A percentile compares a stretch with the other conserved stretches of the same genome.
phyloP scores from a whole-genome alignment of 768 basidiomycete species.

The Tricholoma saponaceum region DNA sequence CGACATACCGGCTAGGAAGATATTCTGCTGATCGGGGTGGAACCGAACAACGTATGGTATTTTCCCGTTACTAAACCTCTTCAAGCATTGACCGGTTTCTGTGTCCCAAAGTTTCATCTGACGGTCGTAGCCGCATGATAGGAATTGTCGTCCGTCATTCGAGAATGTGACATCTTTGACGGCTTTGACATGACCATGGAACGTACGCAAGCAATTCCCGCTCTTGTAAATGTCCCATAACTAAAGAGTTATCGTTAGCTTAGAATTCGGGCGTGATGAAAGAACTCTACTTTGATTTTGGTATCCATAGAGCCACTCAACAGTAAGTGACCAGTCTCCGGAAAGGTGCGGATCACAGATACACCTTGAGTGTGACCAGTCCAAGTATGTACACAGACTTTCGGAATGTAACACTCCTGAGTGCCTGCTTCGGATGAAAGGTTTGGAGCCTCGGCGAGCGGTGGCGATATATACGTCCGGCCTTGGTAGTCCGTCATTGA shows the following conservation, averaged over 20 bases:
- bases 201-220: conserved; percentile 94
- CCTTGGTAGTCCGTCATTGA: conserved; percentile 97
- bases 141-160: conserved; percentile 84
- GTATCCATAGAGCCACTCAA: conserved; percentile 98
- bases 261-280: not conserved
- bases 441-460: conserved; percentile 82
- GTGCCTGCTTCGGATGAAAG: conserved; percentile 75
- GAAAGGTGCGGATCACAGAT: conserved; percentile 90
- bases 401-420: conserved; percentile 92
- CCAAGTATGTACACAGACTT: conserved; percentile 95
- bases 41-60: conserved; percentile 94
- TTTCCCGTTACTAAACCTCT: conserved; percentile 97
- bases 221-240: conserved; percentile 98
- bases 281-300: conserved; percentile 79
- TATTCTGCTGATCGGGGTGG: conserved; percentile 91
- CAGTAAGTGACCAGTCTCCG: conserved; percentile 87
- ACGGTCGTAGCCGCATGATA: conserved; percentile 93
- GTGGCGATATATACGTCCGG: conserved; percentile 96
- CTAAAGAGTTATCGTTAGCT: conserved; percentile 38
- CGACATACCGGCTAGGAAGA: conserved; percentile 97
- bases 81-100: conserved; percentile 95
- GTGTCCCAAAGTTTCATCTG: conserved; percentile 99
- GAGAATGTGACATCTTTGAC: conserved; percentile 97
- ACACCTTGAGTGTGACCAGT: conserved; percentile 97
- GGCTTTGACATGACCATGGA: conserved; percentile 94